Conservation (phyloP, 2,329 filamentous ascomycete genomes). For the Alternaria incomplexa region DNA sequence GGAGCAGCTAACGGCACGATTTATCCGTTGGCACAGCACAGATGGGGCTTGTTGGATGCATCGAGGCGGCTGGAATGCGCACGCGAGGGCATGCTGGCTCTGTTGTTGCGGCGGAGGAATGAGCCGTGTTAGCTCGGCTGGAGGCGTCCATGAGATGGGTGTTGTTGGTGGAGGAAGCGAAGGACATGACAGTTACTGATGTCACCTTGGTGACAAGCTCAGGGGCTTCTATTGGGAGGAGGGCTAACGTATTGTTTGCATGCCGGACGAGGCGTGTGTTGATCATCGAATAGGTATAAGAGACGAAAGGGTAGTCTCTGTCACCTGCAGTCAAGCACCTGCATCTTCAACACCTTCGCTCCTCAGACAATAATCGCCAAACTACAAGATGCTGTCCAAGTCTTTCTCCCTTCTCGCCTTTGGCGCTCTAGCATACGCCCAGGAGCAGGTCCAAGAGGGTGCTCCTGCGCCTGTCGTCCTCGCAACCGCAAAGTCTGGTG, state of each 20-base stretch:
- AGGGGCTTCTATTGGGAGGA: neutral
- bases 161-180: neutral
- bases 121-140: neutral
- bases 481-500: constrained; percentile 27
- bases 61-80: neutral
- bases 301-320: neutral
- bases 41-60: neutral
- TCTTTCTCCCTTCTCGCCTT: constrained; percentile 16
- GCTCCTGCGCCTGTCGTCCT: constrained; percentile 24
- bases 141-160: neutral
- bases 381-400: constrained; percentile 3
- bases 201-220: neutral
- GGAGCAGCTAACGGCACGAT: constrained; percentile 4
- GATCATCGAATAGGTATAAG: neutral
- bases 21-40: constrained; percentile 1
- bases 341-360: neutral
- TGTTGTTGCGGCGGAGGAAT: neutral
- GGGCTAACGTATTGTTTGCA: neutral
- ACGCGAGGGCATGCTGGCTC: neutral
- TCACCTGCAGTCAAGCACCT: neutral
- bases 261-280: neutral
- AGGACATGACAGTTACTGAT: neutral
- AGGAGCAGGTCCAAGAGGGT: constrained; percentile 23
- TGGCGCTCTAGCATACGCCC: constrained; percentile 15
- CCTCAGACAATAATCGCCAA: neutral